Evolutionary conservation across 2,329 filamentous ascomycete genomes (phyloP), one percentile per base, ranked within the genome.

Genomic region (Pseudogymnoascus sp.): DNA sequence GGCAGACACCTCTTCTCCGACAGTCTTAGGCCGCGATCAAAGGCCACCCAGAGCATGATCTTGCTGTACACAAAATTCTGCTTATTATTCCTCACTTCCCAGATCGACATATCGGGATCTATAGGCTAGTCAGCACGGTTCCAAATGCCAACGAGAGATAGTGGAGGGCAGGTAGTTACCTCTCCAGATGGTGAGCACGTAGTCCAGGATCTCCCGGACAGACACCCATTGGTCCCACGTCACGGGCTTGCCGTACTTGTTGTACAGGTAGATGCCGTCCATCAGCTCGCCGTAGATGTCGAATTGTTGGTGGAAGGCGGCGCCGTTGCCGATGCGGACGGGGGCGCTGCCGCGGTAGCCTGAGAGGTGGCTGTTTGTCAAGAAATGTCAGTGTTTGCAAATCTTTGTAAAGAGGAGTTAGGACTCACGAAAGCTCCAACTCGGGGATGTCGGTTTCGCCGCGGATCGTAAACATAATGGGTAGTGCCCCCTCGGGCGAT

Each of bases 11-110:
- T 79, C 75, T 91, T 93, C 17, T 92, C 88, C 3, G 87, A 80
- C 0, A 92, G 81, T 1, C 89, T 87, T 11, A 92, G 76, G 9
- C 87, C 89, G 4, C 89, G 85, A 72, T 93, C 89, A 66, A 93
- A 85, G 17, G 89, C 88, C 3, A 93, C 89, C 89, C 89, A 93
- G 21, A 93, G 80, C 86, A 92, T 90, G 67, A 93, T 82, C 72
- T 92, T 90, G n/a, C 87, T 90, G 75, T 92, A 93, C 13, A 87
- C 84, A 68, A 91, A 93, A 70, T 91, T 84, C 74, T 91, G 88
- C 71, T 88, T 88, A 70, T 86, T 78, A 67, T 89, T 89, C 44
- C 89, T 83, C 5, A 91, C 88, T 73, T 93, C 89, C 89, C 89
- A 92, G 69, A 92, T 93, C 2, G 87, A 91, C 88, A 91, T 91